Evolutionary conservation across 805 yeast genomes (phyloP), one percentile per base, ranked within the genome.

Genomic region (Blastobotrys peoriensis): DNA sequence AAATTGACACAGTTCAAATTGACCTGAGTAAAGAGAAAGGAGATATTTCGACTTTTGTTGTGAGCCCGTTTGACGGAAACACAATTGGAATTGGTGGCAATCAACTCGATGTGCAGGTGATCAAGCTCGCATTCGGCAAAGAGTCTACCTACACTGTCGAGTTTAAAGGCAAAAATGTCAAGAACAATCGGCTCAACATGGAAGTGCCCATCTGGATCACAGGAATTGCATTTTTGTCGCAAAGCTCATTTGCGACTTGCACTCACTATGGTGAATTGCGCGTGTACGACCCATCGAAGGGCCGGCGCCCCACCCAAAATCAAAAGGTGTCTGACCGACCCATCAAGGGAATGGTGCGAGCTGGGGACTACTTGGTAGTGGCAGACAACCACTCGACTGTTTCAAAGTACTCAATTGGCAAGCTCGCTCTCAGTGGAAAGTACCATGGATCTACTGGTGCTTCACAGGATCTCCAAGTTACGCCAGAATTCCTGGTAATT

Each of bases 51-150:
- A 41, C 40, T 3, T 49, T 49, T 34, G 35, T 36, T 28, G n/a
- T 33, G 22, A 36, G 30, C 22, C 41, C 25, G 3, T 40, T 33
- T 21, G 25, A 40, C 35, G 38, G 39, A 9, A 22, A 33, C 19
- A 61, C 79, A 1, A 78, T 84, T 62, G 95, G 93, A 1, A 76
- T 69, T 56, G 97, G 97, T 28, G 98, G 98, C 22, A 78, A 86
- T 57, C 94, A 88, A 54, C 79, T 79, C 47, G 89, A 86, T 59
- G 65, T 85, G 3, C 75, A 75, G 60, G 75, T 38, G 52, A 66
- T 55, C 38, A 41, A 39, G 18, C 34, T 61, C 36, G 49, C 77
- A 18, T 66, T 64, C 40, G 18, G 6, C n/a, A 60, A 60, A 1
- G 45, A 53, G 3, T 62, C 57, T n/a, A 43, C 57, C 5, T 41